phyloP scores from a whole-genome alignment of 1,284 basidiomycete genomes.

The Salmacisia buchloeana region DNA sequence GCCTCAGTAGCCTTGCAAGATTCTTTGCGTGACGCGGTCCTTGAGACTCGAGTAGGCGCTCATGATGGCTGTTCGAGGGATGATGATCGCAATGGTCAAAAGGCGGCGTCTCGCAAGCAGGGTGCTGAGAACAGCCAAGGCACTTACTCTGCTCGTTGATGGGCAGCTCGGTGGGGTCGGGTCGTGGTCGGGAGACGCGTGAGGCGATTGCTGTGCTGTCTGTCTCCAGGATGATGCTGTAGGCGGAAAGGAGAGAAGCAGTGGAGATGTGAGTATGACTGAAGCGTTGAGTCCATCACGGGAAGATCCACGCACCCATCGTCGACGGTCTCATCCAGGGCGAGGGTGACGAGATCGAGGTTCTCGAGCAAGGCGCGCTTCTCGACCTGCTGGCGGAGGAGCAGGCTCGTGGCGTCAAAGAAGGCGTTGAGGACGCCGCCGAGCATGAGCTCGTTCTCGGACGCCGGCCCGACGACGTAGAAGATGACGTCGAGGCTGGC shows the following conservation, averaged over 20 bases:
- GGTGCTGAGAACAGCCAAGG: not conserved
- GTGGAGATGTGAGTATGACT: not conserved
- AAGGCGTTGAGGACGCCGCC: constrained; percentile 75
- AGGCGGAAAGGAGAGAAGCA: not conserved
- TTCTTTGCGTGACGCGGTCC: constrained; percentile 42
- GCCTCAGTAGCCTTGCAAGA: constrained; percentile 33
- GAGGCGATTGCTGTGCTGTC: constrained; percentile 91
- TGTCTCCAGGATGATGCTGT: constrained; percentile 91
- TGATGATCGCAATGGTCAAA: constrained; percentile 10
- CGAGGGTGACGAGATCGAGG: constrained; percentile 83
- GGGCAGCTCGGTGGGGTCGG: constrained; percentile 90
- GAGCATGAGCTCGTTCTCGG: constrained; percentile 96
- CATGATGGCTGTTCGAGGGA: constrained; percentile 39
- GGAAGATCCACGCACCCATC: constrained; percentile 85
- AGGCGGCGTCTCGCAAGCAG: constrained; percentile 30
- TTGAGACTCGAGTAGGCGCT: constrained; percentile 49
- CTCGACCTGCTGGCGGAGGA: constrained; percentile 87
- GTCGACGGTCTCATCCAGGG: constrained; percentile 93
- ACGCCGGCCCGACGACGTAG: constrained; percentile 81
- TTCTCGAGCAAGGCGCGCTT: constrained; percentile 93
- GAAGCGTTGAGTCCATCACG: too few species aligned
- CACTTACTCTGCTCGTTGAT: constrained; percentile 81
- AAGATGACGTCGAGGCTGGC: constrained; percentile 91
- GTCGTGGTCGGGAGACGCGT: constrained; percentile 81
- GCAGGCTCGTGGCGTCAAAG: constrained; percentile 74